Conservation (phyloP, 768 basidiomycete species). For the Mycena vitilis region DNA sequence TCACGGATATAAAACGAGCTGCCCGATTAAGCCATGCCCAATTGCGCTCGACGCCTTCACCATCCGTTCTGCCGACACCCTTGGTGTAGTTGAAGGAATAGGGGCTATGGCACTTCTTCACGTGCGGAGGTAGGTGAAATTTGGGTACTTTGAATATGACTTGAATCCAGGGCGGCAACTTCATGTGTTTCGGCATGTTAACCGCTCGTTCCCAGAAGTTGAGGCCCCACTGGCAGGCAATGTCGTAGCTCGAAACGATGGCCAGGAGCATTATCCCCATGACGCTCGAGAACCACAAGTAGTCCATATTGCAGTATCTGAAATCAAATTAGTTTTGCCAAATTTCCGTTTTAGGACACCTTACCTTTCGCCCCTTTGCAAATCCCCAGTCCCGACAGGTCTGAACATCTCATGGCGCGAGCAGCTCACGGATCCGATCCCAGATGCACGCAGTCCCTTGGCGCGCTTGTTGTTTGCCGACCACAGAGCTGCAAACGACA, state of each 20-base stretch:
- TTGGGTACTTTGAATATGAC: background rate
- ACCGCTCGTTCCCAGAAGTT: background rate
- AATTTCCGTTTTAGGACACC: no score
- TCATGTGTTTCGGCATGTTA: background rate
- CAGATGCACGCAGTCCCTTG: no score
- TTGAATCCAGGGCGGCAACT: background rate
- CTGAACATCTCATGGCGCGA: background rate
- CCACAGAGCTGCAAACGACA: background rate
- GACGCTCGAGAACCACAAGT: background rate
- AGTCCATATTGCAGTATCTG: background rate
- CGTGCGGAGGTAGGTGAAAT: background rate
- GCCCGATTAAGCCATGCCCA: conserved; percentile 42
- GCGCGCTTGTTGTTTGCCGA: background rate
- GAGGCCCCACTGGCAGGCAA: no score
- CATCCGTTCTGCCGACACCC: conserved; percentile 32
- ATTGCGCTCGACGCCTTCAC: conserved; percentile 43
- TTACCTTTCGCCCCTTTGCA: no score
- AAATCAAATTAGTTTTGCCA: no score
- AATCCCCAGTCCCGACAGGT: no score
- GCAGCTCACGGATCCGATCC: no score
- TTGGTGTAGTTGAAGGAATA: conserved; percentile 1
- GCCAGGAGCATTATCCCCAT: background rate
- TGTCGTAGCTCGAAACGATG: background rate
- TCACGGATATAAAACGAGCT: conserved; percentile 38
- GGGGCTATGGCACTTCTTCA: no score